A percentile compares a stretch with the other conserved stretches of the same genome.
Evolutionary conservation across 352 stramenopile species (phyloP).

Genomic region (Phytophthora macrochlamydospora): DNA sequence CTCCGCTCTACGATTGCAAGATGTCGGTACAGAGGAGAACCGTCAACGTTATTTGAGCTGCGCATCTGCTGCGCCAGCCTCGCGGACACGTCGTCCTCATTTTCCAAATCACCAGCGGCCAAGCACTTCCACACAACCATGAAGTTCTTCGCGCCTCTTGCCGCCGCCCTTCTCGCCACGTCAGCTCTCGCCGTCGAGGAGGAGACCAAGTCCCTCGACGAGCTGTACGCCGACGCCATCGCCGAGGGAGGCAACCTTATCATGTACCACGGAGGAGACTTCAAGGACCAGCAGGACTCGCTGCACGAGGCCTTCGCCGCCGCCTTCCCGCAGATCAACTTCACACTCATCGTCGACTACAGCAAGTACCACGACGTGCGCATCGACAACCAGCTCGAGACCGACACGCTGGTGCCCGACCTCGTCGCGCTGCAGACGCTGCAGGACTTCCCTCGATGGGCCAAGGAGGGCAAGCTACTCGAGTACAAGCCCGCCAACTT

Average conservation of each 20-base stretch:
- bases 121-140: constrained; percentile 1
- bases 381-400: constrained; percentile 67
- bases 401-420: constrained; percentile 44
- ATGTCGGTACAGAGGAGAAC: too few relatives aligned
- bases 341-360: constrained; percentile 66
- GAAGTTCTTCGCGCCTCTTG: constrained; percentile 19
- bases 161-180: constrained; percentile 13
- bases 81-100: constrained; percentile 8
- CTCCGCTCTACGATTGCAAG: too few relatives aligned
- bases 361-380: constrained; percentile 64
- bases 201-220: constrained; percentile 47
- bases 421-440: constrained; percentile 56
- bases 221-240: constrained; percentile 58
- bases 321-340: constrained; percentile 59
- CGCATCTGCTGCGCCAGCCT: not conserved
- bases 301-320: constrained; percentile 29
- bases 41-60: not conserved
- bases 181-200: constrained; percentile 26
- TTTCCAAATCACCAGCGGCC: constrained; percentile 10
- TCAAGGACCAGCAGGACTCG: constrained; percentile 27
- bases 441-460: constrained; percentile 58
- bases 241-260: constrained; percentile 60
- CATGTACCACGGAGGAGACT: constrained; percentile 47
- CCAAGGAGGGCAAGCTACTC: constrained; percentile 45
- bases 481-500: constrained; percentile 60